These are phyloP conservation scores for Acacia crassicarpa DNA, from an alignment of 306 rosid genomes.

Conservation along the genomic window DNA sequence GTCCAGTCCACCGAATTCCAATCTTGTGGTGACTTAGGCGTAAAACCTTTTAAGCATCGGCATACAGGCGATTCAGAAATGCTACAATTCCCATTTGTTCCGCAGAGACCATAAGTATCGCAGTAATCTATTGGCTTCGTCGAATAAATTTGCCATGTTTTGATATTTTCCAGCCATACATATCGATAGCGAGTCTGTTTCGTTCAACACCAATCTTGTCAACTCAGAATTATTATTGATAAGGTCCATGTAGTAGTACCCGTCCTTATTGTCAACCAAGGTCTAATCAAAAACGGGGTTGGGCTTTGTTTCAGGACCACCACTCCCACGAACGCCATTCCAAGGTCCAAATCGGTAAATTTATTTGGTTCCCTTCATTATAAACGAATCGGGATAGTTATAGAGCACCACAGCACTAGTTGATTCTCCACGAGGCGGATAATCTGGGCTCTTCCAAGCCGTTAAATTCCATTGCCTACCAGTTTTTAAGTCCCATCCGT, in stretches of 20 bases:
- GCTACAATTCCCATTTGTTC: neutral
- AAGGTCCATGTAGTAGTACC: neutral
- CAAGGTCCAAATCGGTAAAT: neutral
- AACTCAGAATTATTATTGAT: neutral
- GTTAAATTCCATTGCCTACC: neutral
- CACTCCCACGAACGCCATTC: neutral
- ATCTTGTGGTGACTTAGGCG: neutral
- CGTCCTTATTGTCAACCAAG: neutral
- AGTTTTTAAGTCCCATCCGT: neutral
- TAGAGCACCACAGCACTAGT: neutral
- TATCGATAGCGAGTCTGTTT: neutral
- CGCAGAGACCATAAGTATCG: neutral
- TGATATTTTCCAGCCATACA: neutral
- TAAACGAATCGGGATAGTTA: neutral
- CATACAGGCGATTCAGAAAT: neutral
- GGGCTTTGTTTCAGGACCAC: neutral
- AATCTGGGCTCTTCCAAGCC: neutral
- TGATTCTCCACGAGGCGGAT: neutral
- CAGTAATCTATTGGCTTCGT: neutral
- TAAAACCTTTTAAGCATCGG: neutral
- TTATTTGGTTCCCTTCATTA: neutral
- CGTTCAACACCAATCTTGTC: neutral
- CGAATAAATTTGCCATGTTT: neutral
- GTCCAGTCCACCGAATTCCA: slow-evolving; percentile 1
- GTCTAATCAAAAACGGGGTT: neutral